Conservation (phyloP, 2,329 filamentous ascomycete genomes). For the Neofusicoccum umdonicola region DNA sequence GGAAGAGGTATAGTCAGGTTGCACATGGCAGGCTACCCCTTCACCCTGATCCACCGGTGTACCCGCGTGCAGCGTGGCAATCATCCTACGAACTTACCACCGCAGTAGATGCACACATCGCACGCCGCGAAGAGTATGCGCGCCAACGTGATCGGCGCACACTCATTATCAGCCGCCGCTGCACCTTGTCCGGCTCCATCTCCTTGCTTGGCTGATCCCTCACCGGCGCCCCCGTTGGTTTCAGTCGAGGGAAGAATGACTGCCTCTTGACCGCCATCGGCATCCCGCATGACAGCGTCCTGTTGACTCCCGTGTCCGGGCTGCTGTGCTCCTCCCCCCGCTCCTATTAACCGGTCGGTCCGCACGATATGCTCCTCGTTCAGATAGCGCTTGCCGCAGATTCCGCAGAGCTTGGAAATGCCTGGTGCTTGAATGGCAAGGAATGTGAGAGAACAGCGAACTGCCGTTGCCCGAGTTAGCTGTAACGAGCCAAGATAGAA, state of each 20-base stretch:
- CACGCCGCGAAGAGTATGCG: conserved; percentile 33
- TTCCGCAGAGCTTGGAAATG: conserved; percentile 53
- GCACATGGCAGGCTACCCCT: neutral
- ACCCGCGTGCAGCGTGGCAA: neutral
- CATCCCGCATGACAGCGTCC: neutral
- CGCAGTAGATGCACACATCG: conserved; percentile 39
- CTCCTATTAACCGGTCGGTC: neutral
- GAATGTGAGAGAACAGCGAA: conserved; percentile 55
- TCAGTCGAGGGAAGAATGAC: conserved; percentile 4
- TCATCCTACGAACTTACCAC: conserved; percentile 33
- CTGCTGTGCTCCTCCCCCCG: neutral
- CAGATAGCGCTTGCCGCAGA: conserved; percentile 51
- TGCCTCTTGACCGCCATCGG: neutral
- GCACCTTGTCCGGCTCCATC: neutral
- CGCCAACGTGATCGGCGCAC: conserved; percentile 24
- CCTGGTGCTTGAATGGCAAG: conserved; percentile 55
- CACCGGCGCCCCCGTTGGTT: neutral
- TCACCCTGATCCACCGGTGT: neutral
- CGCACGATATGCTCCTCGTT: conserved; percentile 40
- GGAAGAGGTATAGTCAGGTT: neutral
- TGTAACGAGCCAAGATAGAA: neutral
- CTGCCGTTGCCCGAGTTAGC: conserved; percentile 26
- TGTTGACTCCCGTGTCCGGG: neutral
- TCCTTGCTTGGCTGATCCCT: conserved; percentile 13
- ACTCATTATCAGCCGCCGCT: neutral